Percentiles rank a stretch among this genome's conserved stretches.
phyloP scores from a whole-genome alignment of 73 alveolate genomes.

The Stentor coeruleus region DNA sequence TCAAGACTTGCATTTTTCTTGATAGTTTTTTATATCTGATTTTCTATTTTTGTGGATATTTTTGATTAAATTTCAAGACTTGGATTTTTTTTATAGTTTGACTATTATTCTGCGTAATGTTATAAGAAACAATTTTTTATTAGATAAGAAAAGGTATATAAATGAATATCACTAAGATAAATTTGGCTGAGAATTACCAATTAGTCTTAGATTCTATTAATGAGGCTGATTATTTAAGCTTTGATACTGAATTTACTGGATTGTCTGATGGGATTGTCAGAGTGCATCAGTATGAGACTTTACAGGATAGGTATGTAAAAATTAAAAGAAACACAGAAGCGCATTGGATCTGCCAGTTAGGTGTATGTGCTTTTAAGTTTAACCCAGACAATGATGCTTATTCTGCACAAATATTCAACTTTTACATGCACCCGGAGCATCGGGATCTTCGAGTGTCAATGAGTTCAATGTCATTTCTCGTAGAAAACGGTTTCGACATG shows the following conservation, averaged over 20 bases:
- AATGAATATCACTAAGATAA: slow-evolving; percentile 53
- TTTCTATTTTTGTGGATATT: too few species aligned
- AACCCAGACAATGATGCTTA: slow-evolving; percentile 28
- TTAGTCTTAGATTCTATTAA: slow-evolving; percentile 30
- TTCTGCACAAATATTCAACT: slow-evolving; percentile 48
- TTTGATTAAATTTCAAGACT: too few species aligned
- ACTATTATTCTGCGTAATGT: too few species aligned
- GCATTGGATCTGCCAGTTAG: slow-evolving; percentile 51
- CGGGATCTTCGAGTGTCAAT: slow-evolving; percentile 32
- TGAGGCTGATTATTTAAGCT: slow-evolving; percentile 43
- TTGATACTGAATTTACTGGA: slow-evolving; percentile 64
- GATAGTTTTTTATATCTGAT: too few species aligned
- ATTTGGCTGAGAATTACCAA: slow-evolving; percentile 27
- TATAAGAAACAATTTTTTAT: too few species aligned
- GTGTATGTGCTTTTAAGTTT: slow-evolving; percentile 46
- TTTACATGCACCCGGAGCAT: slow-evolving; percentile 42
- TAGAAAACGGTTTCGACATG: slow-evolving; percentile 54
- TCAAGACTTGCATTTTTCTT: too few species aligned
- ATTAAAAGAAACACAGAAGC: slow-evolving; percentile 36
- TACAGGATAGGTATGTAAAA: slow-evolving; percentile 46
- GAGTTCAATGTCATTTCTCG: slow-evolving; percentile 38
- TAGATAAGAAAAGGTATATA: too few species aligned
- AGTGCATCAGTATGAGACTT: slow-evolving; percentile 53
- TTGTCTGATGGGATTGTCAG: slow-evolving; percentile 12
- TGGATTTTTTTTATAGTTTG: too few species aligned